phyloP scores from a whole-genome alignment of 2,329 filamentous ascomycete genomes.

The Thielaviopsis musarum region DNA sequence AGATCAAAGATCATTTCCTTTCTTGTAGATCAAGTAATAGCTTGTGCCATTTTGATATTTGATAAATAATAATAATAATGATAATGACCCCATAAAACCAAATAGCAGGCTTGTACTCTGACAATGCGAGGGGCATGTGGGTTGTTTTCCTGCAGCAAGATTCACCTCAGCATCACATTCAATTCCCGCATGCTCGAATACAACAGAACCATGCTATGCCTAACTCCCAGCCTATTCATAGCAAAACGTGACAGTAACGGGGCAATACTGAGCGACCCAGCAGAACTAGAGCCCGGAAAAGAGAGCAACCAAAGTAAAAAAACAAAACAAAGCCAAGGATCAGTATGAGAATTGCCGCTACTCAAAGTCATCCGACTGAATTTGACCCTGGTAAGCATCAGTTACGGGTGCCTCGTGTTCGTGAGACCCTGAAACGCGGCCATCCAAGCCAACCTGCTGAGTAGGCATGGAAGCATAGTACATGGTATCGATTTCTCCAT shows the following conservation, averaged over 20 bases:
- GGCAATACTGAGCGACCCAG: background rate
- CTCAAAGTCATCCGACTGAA: conserved; percentile 30
- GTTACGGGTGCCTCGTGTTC: background rate
- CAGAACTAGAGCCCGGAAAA: too few relatives aligned
- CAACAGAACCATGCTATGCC: background rate
- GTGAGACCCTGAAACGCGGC: background rate
- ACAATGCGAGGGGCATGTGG: background rate
- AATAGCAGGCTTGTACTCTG: background rate
- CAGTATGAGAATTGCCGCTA: conserved; percentile 14
- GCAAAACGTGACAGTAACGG: background rate
- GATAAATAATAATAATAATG: background rate
- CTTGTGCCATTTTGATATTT: background rate
- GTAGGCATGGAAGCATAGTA: conserved; percentile 73
- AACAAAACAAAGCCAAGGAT: background rate
- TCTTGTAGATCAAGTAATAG: background rate
- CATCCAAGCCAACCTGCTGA: conserved; percentile 48
- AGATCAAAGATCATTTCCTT: background rate
- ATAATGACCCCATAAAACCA: background rate
- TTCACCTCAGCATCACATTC: background rate
- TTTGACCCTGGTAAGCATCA: conserved; percentile 22
- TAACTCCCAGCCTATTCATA: background rate
- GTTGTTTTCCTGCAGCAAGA: background rate
- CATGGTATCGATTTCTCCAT: conserved; percentile 65
- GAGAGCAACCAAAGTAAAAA: background rate
- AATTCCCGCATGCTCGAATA: background rate